Conservation (phyloP, 805 yeast species). For the Candida alai region DNA sequence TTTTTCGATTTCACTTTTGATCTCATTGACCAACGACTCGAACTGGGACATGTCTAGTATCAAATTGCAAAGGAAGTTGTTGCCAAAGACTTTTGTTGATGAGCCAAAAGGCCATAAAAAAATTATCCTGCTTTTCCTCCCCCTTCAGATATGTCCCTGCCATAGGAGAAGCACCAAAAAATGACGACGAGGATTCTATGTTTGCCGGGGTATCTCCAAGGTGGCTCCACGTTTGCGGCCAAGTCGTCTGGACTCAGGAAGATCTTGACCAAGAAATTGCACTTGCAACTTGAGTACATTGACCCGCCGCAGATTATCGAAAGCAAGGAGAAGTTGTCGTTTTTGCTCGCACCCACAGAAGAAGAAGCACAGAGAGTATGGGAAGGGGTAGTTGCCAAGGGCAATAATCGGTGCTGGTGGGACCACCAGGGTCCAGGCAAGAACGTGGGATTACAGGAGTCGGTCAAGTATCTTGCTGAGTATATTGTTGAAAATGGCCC, state of each 20-base stretch:
- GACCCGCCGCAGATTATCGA: constrained; percentile 29
- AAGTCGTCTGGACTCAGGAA: constrained; percentile 31
- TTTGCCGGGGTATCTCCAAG: constrained; percentile 39
- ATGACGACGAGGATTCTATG: constrained; percentile 11
- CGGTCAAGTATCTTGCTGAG: constrained; percentile 21
- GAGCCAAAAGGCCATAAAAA: too few species aligned
- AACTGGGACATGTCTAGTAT: constrained; percentile 2
- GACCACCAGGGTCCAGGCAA: constrained; percentile 14
- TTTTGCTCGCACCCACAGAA: constrained; percentile 21
- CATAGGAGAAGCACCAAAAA: background rate
- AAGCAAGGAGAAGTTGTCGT: constrained; percentile 25
- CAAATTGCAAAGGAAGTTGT: background rate
- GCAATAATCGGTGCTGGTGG: constrained; percentile 38
- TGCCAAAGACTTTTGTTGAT: too few species aligned
- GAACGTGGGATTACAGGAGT: constrained; percentile 26
- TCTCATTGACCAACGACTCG: constrained; percentile 8
- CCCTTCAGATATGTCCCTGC: too few species aligned
- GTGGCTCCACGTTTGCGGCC: constrained; percentile 28
- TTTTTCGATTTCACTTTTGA: constrained; percentile 9
- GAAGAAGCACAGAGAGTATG: constrained; percentile 28
- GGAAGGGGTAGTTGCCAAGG: constrained; percentile 24
- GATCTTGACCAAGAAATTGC: constrained; percentile 22
- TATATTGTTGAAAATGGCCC: constrained; percentile 36
- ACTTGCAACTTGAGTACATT: constrained; percentile 27
- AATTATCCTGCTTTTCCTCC: too few species aligned